Base-by-base conservation (phyloP, 352 stramenopile genomes). In the Phytophthora parvispora region DNA sequence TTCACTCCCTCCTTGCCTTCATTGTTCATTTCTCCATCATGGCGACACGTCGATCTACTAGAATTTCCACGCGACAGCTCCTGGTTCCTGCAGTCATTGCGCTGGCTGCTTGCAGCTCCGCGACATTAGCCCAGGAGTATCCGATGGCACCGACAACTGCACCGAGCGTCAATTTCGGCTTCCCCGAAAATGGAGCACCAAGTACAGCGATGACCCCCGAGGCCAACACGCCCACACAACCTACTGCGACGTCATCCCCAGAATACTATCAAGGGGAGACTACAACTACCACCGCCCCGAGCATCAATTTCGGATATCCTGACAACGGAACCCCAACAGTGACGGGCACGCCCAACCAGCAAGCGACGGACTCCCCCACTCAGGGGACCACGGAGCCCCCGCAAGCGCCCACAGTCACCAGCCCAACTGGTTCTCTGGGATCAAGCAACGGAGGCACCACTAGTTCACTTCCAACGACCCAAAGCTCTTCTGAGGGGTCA, bases 301-400 rank as follows among this genome's bases (percentile, higher is more conserved):
- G 31, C 31, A 12, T 36, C 31, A 36, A 36, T 12, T 15, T 36
- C 31, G 31, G 31, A 13, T 36, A 36, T 36, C 31, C 31, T 36
- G 66, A 71, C 24, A 61, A 24, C 13, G 55, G 66, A 38, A 66
- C 45, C 2, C 36, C 59, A 52, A 65, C 66, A 4, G 66, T 59
- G 34, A 69, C 66, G 12, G 66, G 69, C 51, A 53, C 65, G 4
- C 65, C 65, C 5, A 63, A 32, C 42, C 65, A 73, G 22, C 50
- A 53, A 68, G 60, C 51, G 9, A 59, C 58, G 20, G 65, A 73
- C 16, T 31, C 43, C 15, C 58, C 58, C 1, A 67, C 31, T 1
- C 38, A 72, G 24, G 6, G 29, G 13, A 48, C 65, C 15, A 68
- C 65, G 5, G 58, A 73, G 2, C 15, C 31, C 10, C 59, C 57